phyloP scores from a whole-genome alignment of 2,329 filamentous ascomycete species.

The Nannizziopsis barbatae region DNA sequence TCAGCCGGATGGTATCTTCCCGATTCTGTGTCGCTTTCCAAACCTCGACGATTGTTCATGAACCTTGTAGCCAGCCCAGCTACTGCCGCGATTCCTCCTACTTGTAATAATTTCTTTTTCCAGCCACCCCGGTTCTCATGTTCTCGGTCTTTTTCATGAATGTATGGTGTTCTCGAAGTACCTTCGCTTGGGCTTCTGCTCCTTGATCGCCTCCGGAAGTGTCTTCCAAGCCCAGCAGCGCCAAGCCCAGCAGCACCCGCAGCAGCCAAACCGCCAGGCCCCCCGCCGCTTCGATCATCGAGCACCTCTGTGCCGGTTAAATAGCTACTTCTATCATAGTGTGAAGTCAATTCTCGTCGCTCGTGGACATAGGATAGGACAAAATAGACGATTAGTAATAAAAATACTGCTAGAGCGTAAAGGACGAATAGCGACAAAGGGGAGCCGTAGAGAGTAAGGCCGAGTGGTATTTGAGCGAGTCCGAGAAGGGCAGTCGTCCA shows the following conservation, averaged over 20 bases:
- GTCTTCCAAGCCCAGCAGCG: conserved; percentile 41
- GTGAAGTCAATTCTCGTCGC: conserved; percentile 40
- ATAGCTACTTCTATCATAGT: conserved; percentile 51
- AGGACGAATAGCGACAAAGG: conserved; percentile 76
- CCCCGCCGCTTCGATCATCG: conserved; percentile 33
- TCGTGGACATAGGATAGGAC: conserved; percentile 61
- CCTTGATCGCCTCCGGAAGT: conserved; percentile 26
- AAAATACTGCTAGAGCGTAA: conserved; percentile 65
- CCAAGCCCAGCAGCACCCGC: conserved; percentile 49
- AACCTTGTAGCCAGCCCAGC: conserved; percentile 51
- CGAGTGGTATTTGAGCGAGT: conserved; percentile 76
- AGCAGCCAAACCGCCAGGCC: conserved; percentile 41
- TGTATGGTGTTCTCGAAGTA: conserved; percentile 43
- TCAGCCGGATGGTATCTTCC: conserved; percentile 44
- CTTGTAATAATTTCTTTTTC: conserved; percentile 49
- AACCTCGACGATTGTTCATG: conserved; percentile 47
- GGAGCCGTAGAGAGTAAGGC: conserved; percentile 83
- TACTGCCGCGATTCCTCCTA: conserved; percentile 52
- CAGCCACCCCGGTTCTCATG: conserved; percentile 42
- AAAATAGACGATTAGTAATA: conserved; percentile 66
- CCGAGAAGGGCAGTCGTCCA: conserved; percentile 67
- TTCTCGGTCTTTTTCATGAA: conserved; percentile 57
- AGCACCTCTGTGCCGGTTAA: conserved; percentile 42
- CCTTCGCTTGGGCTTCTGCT: conserved; percentile 36
- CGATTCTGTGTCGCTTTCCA: conserved; percentile 43